Base-by-base conservation (phyloP, 176 grass and related monocot species). In the Rhynchospora breviuscula region DNA sequence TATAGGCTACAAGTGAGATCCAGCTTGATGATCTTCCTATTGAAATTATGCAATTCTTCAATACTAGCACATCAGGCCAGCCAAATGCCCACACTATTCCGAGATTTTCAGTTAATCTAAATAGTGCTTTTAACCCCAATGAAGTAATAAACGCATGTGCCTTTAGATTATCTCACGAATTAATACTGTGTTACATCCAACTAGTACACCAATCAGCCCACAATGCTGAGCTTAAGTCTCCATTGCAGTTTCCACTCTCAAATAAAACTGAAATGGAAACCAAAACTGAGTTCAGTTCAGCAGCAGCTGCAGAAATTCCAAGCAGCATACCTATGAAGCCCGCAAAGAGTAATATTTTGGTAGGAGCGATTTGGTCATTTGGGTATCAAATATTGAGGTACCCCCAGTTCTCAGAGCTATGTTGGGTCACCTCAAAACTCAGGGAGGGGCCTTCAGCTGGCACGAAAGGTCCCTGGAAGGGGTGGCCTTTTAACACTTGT, bases 401-500 rank as follows among this genome's bases (percentile, higher is more conserved):
- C 47, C 95, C 92, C 7, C 90, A 98, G 70, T 98, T 93, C 60
- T 89, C 95, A 73, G 91, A 93, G 90, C 95, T 98, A 85, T 98
- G 95, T 86, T 98, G 92, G 92, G 87, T 93, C 71, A 94, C 90
- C 63, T 98, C 95, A 56, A 94, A 95, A 74, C 85, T 98, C 74
- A 90, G 25, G 61, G 95, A 94, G 85, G 95, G 95, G n/a, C 95
- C 95, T 63, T 98, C 64, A 79, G 86, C 95, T 72, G 84, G 93
- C 86, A 91, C 88, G 80, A 93, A 89, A 93, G 95, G 92, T 64
- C 90, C 95, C 74, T 94, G 95, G 95, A 94, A 93, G 87, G 89
- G 89, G 69, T 98, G 95, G 95, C 95, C 95, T 88, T 98, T 98
- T 91, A 91, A 93, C 85, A 91, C 95, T 47, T 98, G 95, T 87